Evolutionary conservation across 2,329 filamentous ascomycete species (phyloP).

Genomic region (Diplodia sapinea): DNA sequence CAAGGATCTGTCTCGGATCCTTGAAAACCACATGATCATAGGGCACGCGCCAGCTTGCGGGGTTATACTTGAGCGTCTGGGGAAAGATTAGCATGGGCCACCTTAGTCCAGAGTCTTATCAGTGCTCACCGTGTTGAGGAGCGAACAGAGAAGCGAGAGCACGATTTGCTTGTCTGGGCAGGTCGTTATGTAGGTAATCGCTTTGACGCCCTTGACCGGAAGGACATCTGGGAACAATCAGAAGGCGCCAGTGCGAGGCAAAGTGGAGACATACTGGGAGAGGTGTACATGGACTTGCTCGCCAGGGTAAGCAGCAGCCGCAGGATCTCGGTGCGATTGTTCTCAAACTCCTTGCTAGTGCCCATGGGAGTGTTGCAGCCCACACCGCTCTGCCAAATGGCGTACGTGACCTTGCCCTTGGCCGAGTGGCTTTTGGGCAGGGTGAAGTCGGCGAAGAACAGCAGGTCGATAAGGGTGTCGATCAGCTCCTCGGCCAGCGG

Average conservation of each 20-base stretch:
- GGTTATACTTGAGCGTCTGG: slow-evolving; percentile 93
- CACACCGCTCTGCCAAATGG: slow-evolving; percentile 98
- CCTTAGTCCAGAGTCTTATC: neutral
- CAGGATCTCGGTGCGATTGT: slow-evolving; percentile 87
- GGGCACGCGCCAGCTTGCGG: slow-evolving; percentile 89
- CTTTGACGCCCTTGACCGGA: slow-evolving; percentile 80
- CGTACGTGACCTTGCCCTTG: slow-evolving; percentile 83
- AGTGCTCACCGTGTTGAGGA: slow-evolving; percentile 84
- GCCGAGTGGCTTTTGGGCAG: slow-evolving; percentile 73
- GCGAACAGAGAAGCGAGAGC: slow-evolving; percentile 85
- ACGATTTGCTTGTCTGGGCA: slow-evolving; percentile 91
- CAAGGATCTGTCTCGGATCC: slow-evolving; percentile 85
- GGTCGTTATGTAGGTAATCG: slow-evolving; percentile 87
- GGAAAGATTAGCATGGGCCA: neutral
- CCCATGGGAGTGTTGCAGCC: slow-evolving; percentile 89
- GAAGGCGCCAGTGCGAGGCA: slow-evolving; percentile 13
- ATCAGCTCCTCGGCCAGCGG: slow-evolving; percentile 92
- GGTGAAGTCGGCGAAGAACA: slow-evolving; percentile 92
- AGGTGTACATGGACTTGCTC: slow-evolving; percentile 93
- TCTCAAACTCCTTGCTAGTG: slow-evolving; percentile 91
- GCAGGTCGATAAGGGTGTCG: slow-evolving; percentile 83
- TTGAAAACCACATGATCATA: slow-evolving; percentile 93
- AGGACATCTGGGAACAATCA: slow-evolving; percentile 59
- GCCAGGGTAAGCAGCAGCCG: slow-evolving; percentile 83
- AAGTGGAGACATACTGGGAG: slow-evolving; percentile 62